Conservation (phyloP, 2,329 filamentous ascomycete genomes). For the Talaromyces funiculosus region DNA sequence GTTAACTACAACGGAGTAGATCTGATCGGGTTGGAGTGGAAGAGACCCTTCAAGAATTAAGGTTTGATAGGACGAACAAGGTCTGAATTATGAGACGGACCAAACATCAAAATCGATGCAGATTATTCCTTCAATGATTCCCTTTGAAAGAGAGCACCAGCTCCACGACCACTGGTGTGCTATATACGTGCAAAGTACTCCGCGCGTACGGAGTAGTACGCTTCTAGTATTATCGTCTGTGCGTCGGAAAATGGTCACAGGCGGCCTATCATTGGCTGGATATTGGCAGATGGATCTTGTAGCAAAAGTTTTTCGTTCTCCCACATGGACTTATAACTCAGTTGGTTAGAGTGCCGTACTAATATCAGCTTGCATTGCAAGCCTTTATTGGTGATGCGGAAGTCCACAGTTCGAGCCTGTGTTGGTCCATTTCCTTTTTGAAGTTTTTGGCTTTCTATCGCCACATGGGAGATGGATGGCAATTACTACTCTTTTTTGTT, state of each 20-base stretch:
- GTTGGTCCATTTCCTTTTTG: slow-evolving; percentile 1
- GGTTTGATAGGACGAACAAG: background rate
- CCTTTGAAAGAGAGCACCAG: background rate
- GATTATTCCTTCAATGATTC: too few species aligned
- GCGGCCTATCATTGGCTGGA: background rate
- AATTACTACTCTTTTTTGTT: too few species aligned
- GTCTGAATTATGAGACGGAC: too few species aligned
- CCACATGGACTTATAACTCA: slow-evolving; percentile 1
- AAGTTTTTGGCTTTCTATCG: background rate
- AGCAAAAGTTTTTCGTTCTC: background rate
- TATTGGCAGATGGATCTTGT: rapidly evolving
- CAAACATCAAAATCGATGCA: too few species aligned
- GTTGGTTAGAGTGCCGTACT: slow-evolving; percentile 5
- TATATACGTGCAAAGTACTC: background rate
- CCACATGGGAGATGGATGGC: background rate
- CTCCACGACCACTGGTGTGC: background rate
- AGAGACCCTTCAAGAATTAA: background rate
- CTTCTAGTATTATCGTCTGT: background rate
- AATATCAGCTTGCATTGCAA: background rate
- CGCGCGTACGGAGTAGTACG: too few species aligned
- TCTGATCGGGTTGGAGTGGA: background rate
- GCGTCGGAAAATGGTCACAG: background rate
- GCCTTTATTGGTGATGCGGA: background rate
- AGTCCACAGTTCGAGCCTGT: slow-evolving; percentile 5
- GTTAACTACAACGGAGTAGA: too few species aligned